Evolutionary conservation across 495 filamentous ascomycete species (phyloP).

Genomic region (Podospora pseudopauciseta): DNA sequence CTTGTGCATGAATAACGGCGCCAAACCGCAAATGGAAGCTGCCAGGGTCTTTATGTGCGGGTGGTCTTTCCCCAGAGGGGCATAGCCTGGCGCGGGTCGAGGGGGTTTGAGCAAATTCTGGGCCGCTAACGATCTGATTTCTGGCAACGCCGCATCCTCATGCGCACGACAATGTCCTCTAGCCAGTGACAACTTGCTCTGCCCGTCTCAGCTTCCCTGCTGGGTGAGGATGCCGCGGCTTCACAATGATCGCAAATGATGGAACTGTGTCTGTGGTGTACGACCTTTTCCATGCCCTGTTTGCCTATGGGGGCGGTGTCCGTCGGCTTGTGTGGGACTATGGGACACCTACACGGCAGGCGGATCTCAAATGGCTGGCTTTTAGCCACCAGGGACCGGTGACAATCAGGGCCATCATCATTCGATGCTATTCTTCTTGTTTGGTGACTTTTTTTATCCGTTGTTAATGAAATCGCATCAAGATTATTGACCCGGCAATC

Average conservation of each 20-base stretch:
- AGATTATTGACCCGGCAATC: not conserved
- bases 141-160: constrained; percentile 1
- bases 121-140: constrained; percentile 24
- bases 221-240: not conserved
- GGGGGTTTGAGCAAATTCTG: constrained; percentile 52
- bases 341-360: too few species aligned
- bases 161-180: not conserved
- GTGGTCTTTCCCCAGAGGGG: constrained; percentile 18
- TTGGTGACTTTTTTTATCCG: constrained; percentile 1
- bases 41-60: constrained; percentile 13
- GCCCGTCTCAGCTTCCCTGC: constrained; percentile 5
- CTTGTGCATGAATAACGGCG: not conserved
- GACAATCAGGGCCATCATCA: not conserved
- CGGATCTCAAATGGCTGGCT: not conserved
- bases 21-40: constrained; percentile 8
- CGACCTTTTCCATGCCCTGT: too few species aligned
- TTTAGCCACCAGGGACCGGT: constrained; percentile 1
- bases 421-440: constrained; percentile 5
- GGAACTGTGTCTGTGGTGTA: not conserved
- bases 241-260: not conserved
- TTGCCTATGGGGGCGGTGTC: not conserved
- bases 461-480: not conserved
- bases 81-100: constrained; percentile 22
- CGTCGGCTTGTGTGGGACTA: not conserved
- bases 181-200: constrained; percentile 35